Conservation (phyloP, 75 land plant species). For the Sequoiadendron giganteum region DNA sequence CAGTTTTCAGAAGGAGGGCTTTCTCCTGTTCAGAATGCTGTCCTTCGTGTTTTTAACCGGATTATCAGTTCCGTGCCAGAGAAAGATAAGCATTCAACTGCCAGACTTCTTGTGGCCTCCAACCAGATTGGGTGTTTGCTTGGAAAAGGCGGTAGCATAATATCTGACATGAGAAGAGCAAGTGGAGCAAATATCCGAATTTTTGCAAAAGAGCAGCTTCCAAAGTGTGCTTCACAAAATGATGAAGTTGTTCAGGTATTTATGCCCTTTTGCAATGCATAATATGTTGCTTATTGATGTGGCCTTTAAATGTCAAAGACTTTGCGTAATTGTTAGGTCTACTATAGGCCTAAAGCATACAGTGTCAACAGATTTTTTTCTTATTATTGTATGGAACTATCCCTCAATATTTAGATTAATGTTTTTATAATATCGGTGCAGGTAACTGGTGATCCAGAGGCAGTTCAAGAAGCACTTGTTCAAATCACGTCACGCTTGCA, state of each 20-base stretch:
- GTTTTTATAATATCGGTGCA: conserved; percentile 12
- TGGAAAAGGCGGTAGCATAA: conserved; percentile 80
- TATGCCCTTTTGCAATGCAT: neutral
- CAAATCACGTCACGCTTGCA: conserved; percentile 65
- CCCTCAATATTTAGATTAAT: neutral
- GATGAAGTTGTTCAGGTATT: conserved; percentile 80
- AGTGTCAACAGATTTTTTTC: neutral
- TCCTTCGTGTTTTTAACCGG: conserved; percentile 60
- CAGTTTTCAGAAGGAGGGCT: conserved; percentile 64
- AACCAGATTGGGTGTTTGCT: conserved; percentile 80
- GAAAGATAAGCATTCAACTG: conserved; percentile 30
- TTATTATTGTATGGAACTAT: neutral
- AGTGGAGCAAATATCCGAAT: conserved; percentile 72
- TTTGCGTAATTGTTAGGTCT: neutral
- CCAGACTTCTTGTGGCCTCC: conserved; percentile 68
- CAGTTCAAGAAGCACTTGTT: conserved; percentile 66
- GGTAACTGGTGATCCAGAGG: conserved; percentile 58
- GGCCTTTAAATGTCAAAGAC: too few species aligned
- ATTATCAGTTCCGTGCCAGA: conserved; percentile 34
- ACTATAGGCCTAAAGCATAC: neutral
- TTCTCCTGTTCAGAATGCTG: conserved; percentile 70
- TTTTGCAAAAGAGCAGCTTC: conserved; percentile 64
- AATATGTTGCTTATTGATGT: neutral
- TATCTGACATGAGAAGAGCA: conserved; percentile 76
- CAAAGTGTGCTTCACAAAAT: conserved; percentile 61